Evolutionary conservation across 2,329 filamentous ascomycete species (phyloP).

Genomic region (Neonectria coccinea): DNA sequence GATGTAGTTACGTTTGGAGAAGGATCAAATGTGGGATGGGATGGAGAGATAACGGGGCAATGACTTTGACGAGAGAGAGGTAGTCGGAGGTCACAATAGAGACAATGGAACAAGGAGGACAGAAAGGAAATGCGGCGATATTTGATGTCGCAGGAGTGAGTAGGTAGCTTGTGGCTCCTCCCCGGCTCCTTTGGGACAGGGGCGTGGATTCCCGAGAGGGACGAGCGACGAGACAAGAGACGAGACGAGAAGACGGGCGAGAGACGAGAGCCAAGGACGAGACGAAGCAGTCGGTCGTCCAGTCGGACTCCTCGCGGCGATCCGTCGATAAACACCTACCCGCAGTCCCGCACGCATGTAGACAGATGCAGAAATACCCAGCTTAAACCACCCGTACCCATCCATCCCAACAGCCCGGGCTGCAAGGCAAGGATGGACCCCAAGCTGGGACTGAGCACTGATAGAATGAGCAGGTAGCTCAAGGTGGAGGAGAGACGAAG

Average conservation of each 20-base stretch:
- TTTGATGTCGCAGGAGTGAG: constrained; percentile 40
- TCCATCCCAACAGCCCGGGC: constrained; percentile 32
- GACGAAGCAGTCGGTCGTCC: constrained; percentile 19
- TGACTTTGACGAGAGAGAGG: constrained; percentile 34
- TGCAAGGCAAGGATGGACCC: constrained; percentile 30
- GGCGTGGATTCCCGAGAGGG: constrained; percentile 18
- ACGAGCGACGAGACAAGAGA: background rate
- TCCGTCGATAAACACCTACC: constrained; percentile 42
- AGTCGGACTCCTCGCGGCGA: constrained; percentile 18
- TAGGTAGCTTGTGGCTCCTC: constrained; percentile 38
- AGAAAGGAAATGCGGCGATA: constrained; percentile 40
- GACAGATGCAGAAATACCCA: constrained; percentile 34
- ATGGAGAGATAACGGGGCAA: constrained; percentile 18
- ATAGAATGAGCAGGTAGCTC: background rate
- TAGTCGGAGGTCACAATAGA: constrained; percentile 44
- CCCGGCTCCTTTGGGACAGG: constrained; percentile 39
- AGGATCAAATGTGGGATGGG: constrained; percentile 32
- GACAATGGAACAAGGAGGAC: constrained; percentile 43
- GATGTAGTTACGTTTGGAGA: constrained; percentile 16
- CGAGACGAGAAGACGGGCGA: background rate
- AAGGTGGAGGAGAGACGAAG: background rate
- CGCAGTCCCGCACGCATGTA: constrained; percentile 14
- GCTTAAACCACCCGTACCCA: constrained; percentile 7
- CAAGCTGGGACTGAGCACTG: constrained; percentile 30
- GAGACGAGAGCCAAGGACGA: background rate